Conservation (phyloP, 78 protist species). For the Guillardia theta region DNA sequence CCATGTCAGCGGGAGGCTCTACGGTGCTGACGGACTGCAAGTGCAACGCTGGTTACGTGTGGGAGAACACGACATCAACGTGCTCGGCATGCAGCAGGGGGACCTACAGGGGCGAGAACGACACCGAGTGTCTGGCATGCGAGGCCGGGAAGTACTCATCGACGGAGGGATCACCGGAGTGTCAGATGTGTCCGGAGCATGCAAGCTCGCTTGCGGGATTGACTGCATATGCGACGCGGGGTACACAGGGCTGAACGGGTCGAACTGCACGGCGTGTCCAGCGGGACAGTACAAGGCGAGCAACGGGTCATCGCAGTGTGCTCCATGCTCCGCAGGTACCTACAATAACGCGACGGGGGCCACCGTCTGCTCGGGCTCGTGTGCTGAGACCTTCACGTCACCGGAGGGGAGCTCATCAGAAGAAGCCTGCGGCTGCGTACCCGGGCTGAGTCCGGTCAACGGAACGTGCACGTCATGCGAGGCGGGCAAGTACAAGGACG, state of each 20-base stretch:
- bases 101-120: background rate
- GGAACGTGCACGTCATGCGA: background rate
- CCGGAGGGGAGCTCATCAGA: background rate
- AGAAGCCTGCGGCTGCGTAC: background rate
- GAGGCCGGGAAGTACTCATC: background rate
- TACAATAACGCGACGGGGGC: background rate
- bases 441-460: background rate
- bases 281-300: background rate
- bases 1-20: background rate
- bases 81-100: conserved; percentile 28
- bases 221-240: background rate
- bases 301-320: background rate
- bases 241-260: background rate
- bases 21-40: background rate
- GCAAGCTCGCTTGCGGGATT: background rate
- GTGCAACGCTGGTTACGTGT: background rate
- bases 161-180: background rate
- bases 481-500: conserved; percentile 4
- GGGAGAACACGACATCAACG: background rate
- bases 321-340: background rate
- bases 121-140: background rate
- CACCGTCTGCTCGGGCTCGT: background rate
- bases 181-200: background rate
- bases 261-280: background rate
- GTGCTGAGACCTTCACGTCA: background rate